phyloP scores from a whole-genome alignment of 2,329 filamentous ascomycete genomes.

The Fusarium fracticaudum region DNA sequence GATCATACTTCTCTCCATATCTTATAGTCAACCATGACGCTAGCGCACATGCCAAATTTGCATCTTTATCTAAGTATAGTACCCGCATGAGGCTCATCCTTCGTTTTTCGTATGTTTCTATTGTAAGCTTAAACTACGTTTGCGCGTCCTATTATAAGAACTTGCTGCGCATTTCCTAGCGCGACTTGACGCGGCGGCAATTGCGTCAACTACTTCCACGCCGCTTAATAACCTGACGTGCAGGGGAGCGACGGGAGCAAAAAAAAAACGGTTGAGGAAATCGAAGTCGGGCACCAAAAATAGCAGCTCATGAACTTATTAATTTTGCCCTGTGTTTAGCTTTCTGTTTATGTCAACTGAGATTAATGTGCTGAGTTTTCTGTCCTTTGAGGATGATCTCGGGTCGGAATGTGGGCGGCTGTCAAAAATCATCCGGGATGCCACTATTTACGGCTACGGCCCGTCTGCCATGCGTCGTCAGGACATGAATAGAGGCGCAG shows the following conservation, averaged over 20 bases:
- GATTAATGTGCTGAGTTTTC: neutral
- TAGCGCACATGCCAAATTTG: neutral
- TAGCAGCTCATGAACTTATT: neutral
- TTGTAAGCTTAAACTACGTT: neutral
- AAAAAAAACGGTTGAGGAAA: neutral
- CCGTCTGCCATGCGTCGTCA: neutral
- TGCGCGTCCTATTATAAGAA: neutral
- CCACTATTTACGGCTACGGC: too few relatives aligned
- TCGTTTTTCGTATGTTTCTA: neutral
- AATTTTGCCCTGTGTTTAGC: fast-evolving
- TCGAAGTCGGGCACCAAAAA: neutral
- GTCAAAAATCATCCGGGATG: neutral
- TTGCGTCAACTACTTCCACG: neutral
- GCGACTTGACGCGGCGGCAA: neutral
- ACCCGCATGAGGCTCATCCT: neutral
- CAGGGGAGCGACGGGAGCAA: too few relatives aligned
- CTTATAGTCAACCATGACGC: neutral
- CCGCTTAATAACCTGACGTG: neutral
- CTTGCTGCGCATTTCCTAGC: neutral
- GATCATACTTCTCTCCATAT: neutral
- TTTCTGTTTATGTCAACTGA: neutral
- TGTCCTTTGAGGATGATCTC: neutral
- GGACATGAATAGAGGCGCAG: neutral
- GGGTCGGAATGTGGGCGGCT: neutral
- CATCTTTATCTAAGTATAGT: too few relatives aligned